Evolutionary conservation across 768 basidiomycete genomes (phyloP).

Genomic region (Calocybe indica): DNA sequence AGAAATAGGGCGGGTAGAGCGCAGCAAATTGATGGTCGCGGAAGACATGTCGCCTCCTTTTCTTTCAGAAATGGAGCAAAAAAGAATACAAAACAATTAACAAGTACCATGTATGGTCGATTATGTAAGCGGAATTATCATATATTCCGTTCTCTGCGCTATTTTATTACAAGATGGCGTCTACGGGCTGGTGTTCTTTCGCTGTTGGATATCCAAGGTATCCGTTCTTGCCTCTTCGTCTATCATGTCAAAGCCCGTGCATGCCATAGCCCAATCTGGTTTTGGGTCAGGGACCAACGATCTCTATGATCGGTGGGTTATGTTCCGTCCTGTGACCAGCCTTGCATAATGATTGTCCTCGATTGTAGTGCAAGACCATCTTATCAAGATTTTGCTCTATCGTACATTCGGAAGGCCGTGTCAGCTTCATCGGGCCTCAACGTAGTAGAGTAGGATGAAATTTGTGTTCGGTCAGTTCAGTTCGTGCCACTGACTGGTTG

Average conservation of each 20-base stretch:
- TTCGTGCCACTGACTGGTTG: neutral
- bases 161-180: too few species aligned
- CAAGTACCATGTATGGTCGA: too few species aligned
- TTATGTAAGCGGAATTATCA: too few species aligned
- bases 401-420: slow-evolving; percentile 49
- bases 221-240: too few species aligned
- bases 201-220: too few species aligned
- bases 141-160: too few species aligned
- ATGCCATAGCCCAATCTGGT: slow-evolving; percentile 62
- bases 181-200: too few species aligned
- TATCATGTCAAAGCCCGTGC: slow-evolving; percentile 35
- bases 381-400: slow-evolving; percentile 62
- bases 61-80: too few species aligned
- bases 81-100: too few species aligned
- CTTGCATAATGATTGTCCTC: slow-evolving; percentile 1
- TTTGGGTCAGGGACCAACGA: slow-evolving; percentile 82
- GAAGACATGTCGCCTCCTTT: too few species aligned
- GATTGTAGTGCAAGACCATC: slow-evolving; percentile 67
- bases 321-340: neutral
- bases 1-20: too few species aligned
- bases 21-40: too few species aligned
- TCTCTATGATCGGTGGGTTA: slow-evolving; percentile 59
- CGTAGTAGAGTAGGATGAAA: slow-evolving; percentile 53
- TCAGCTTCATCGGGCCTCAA: slow-evolving; percentile 38
- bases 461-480: neutral